Evolutionary conservation across 495 filamentous ascomycete genomes (phyloP), one percentile per base, ranked within the genome.

Genomic region (Lasiosphaeris hirsuta): DNA sequence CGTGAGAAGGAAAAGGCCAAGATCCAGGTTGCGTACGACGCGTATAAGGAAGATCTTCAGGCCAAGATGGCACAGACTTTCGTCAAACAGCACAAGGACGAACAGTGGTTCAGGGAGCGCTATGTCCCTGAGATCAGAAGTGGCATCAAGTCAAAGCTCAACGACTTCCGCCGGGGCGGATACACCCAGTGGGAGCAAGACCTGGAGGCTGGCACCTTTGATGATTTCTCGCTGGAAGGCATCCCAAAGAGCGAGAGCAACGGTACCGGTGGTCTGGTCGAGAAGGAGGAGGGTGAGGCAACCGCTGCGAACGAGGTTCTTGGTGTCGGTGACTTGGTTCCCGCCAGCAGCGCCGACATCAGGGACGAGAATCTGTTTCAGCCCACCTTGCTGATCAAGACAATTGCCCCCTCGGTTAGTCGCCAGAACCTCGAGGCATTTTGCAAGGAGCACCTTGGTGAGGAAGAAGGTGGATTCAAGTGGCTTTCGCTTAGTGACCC

Each of bases 101-200:
- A 97, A 62, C 93, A 97, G 64, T 99, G 94, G 94, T 99, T 99
- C 74, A 90, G 87, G 59, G 94, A 99, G 72, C 87, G 90, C 49
- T 99, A 99, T 63, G 81, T 94, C 54, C 81, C 91, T 4, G 91
- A 94, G 52, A 81, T 89, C 51, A 76, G 86, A 35, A 87, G 90
- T 59, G 71, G 75, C 1, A 80, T 96, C 47, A 86, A 86, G 40
- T 69, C 72, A 45, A 82, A 86, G 46, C 75, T 96, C 35, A 85
- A 84, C 66, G 86, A 88, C 10, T 92, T 90, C 65, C 85, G 94
- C 7, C 82, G 83, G 23, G 82, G 79, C 13, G 81, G 81, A 39
- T 96, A 91, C 65, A 76, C 81, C 42, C 87, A 90, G 70, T 99
- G 92, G 92, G 85, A 90, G 62, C 81, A 79, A 56, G 92, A 96